Evolutionary conservation across 192 early-diverging fungal genomes (phyloP), one percentile per base, ranked within the genome.

Genomic region (Mortierella alpina): DNA sequence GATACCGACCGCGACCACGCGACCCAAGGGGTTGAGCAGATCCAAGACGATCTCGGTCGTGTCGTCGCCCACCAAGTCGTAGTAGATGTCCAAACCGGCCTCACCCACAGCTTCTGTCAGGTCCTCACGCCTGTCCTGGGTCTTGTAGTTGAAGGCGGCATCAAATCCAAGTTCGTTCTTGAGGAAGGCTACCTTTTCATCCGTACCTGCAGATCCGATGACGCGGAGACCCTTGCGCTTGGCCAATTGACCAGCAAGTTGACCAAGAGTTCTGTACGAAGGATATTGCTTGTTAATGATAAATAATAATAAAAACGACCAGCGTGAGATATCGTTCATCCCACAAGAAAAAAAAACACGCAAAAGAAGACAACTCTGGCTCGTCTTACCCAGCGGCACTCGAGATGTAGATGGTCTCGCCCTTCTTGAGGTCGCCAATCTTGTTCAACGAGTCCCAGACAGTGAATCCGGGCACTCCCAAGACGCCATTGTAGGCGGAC

Each of bases 101-200:
- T 31, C 8, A 9, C 66, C 66, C 0, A 52, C 68, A 14, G 47
- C 46, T 0, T 39, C 49, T 0, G 68, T 61, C 5, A 70, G 10
- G 1, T 45, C 68, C 0, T 41, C 57, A 14, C 68, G 68, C 13
- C 18, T 46, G 49, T 71, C 68, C 42, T 78, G 51, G 23, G 75
- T 71, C 82, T 96, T 98, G 92, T 98, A 98, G 87, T 98, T 98
- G 87, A 98, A 93, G 13, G 87, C 96, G 5, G 84, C 93, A 81
- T 98, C 95, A 50, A 93, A 93, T 8, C 92, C 92, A 53, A 92
- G 72, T 47, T 87, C 86, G 7, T 86, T 81, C 63, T 87, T 86
- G 18, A 96, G 85, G 70, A 87, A 90, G 17, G 77, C 85, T 20
- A 93, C 91, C 75, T 98, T 98, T 2, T 95, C 93, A 71, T 96